Conservation (phyloP, 208 protist species). For the Acanthamoeba triangularis region DNA sequence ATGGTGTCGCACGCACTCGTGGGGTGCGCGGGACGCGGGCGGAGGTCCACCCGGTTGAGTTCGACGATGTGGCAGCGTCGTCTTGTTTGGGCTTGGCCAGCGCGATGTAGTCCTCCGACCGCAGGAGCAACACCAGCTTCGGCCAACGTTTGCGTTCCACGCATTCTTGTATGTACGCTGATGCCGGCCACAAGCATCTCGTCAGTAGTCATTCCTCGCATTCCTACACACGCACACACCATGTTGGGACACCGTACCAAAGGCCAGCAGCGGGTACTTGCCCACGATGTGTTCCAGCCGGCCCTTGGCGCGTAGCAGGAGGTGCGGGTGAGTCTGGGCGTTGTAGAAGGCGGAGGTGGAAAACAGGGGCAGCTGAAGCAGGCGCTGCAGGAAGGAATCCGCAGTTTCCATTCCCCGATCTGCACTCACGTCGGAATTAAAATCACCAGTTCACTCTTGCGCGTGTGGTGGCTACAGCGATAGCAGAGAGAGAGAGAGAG, state of each 20-base stretch:
- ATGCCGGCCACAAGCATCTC: not conserved
- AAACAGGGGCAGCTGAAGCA: not conserved
- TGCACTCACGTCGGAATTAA: not conserved
- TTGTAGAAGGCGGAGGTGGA: not conserved
- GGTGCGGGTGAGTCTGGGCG: not conserved
- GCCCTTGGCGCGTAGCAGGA: not conserved
- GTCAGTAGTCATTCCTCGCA: not conserved
- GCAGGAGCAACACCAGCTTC: not conserved
- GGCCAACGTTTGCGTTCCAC: not conserved
- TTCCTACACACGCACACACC: not conserved
- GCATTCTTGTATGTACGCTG: constrained; percentile 38
- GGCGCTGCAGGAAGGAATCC: not conserved
- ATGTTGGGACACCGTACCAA: not conserved
- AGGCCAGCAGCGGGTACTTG: not conserved
- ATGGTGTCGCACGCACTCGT: not conserved
- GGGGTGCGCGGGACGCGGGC: not conserved
- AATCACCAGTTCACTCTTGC: too few relatives aligned
- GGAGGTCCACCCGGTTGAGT: not conserved
- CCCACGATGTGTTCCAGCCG: not conserved
- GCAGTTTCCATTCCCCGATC: constrained; percentile 22
- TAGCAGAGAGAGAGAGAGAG: not conserved
- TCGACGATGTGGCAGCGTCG: not conserved
- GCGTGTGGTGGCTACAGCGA: not conserved
- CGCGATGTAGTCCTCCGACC: not conserved
- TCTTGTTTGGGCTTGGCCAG: not conserved